Conservation (phyloP, 192 early-diverging fungal species). For the Phycomyces blakesleeanus region DNA sequence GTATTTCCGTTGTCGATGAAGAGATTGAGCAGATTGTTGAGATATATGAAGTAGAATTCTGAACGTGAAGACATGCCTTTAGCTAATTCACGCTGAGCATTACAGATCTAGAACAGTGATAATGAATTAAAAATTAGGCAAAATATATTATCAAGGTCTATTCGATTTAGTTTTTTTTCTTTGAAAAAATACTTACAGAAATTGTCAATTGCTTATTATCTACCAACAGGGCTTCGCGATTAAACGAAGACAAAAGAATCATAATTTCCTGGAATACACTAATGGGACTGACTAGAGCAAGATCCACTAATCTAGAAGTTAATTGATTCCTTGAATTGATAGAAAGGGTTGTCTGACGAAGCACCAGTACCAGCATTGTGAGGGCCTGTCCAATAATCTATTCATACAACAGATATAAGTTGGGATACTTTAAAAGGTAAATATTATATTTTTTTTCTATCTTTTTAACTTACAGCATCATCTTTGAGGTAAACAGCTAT, state of each 20-base stretch:
- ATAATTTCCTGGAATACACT: conserved; percentile 61
- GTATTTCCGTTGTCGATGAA: conserved; percentile 61
- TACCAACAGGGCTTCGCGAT: conserved; percentile 37
- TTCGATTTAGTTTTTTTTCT: no score
- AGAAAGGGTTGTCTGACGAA: conserved; percentile 53
- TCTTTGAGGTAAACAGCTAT: conserved; percentile 51
- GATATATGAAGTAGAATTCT: conserved; percentile 52
- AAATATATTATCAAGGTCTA: no score
- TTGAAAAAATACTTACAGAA: conserved; percentile 42
- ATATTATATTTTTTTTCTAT: background rate
- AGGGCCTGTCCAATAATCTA: conserved; percentile 59
- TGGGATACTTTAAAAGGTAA: background rate
- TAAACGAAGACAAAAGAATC: conserved; percentile 42
- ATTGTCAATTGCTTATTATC: conserved; percentile 47
- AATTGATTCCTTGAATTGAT: conserved; percentile 47
- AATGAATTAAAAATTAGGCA: background rate
- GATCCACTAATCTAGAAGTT: conserved; percentile 53
- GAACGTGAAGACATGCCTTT: conserved; percentile 43
- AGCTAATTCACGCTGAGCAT: conserved; percentile 46
- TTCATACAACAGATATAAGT: background rate
- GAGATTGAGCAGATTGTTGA: conserved; percentile 46
- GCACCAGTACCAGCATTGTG: conserved; percentile 51
- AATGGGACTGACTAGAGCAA: conserved; percentile 55
- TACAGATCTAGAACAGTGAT: conserved; percentile 36
- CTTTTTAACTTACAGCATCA: conserved; percentile 38